Evolutionary conservation across 1,139 yeast species (phyloP).

Genomic region (Geotrichum fermentans): DNA sequence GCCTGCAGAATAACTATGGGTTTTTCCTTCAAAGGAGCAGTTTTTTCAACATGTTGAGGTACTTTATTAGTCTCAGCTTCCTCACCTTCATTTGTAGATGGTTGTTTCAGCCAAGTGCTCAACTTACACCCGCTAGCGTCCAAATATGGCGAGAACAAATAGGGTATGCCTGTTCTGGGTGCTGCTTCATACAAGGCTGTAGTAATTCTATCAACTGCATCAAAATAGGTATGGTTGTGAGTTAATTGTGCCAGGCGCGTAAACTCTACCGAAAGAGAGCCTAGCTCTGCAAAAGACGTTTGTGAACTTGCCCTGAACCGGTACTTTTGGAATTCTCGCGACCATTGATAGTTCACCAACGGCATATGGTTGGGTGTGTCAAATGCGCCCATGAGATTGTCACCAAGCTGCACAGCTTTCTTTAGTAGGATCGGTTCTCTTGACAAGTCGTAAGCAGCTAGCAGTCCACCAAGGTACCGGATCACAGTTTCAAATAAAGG

Average conservation of each 20-base stretch:
- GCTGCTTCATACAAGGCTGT: slow-evolving; percentile 39
- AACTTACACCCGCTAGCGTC: slow-evolving; percentile 50
- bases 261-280: slow-evolving; percentile 65
- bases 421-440: slow-evolving; percentile 44
- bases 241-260: slow-evolving; percentile 64
- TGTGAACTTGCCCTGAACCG: slow-evolving; percentile 33
- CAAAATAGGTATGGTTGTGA: slow-evolving; percentile 48
- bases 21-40: neutral
- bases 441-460: slow-evolving; percentile 65
- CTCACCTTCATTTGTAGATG: neutral
- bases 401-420: slow-evolving; percentile 61
- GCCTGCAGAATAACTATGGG: too few relatives aligned
- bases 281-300: slow-evolving; percentile 60
- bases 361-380: slow-evolving; percentile 70
- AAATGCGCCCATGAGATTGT: slow-evolving; percentile 61
- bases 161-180: slow-evolving; percentile 35
- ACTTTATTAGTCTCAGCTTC: neutral
- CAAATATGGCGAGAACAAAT: slow-evolving; percentile 43
- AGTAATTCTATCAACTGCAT: slow-evolving; percentile 46
- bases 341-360: slow-evolving; percentile 55
- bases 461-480: slow-evolving; percentile 65
- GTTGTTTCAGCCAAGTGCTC: neutral
- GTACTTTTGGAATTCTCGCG: slow-evolving; percentile 39
- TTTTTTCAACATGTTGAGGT: neutral
- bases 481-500: slow-evolving; percentile 72